Evolutionary conservation across 2,329 filamentous ascomycete genomes (phyloP).

Genomic region (Colletotrichum ledebouriae): DNA sequence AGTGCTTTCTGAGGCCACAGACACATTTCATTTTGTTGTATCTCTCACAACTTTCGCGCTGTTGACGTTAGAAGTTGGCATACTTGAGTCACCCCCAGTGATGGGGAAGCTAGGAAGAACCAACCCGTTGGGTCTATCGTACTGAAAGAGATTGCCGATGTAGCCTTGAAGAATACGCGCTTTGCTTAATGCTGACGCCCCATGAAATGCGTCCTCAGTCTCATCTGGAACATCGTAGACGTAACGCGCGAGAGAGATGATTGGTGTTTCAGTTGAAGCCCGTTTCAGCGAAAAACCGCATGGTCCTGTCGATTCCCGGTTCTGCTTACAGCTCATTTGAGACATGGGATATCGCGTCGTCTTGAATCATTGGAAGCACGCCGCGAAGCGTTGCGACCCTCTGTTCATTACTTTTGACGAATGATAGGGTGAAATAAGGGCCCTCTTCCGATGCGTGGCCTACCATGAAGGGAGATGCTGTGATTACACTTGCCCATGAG

Average conservation of each 20-base stretch:
- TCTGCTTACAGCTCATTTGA: constrained; percentile 59
- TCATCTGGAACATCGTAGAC: constrained; percentile 54
- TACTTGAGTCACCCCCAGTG: too few relatives aligned
- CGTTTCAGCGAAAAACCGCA: constrained; percentile 56
- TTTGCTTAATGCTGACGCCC: constrained; percentile 34
- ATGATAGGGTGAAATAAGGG: constrained; percentile 57
- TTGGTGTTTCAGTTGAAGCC: constrained; percentile 65
- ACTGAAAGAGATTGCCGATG: too few relatives aligned
- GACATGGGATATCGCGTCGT: constrained; percentile 53
- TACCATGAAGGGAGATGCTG: constrained; percentile 39
- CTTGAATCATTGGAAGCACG: constrained; percentile 39
- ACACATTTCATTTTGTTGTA: too few relatives aligned
- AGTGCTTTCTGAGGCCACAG: too few relatives aligned
- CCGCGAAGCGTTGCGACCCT: constrained; percentile 55
- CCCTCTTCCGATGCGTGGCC: constrained; percentile 65
- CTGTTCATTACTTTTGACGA: constrained; percentile 58
- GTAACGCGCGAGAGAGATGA: constrained; percentile 59
- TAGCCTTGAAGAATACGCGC: too few relatives aligned
- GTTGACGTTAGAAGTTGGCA: too few relatives aligned
- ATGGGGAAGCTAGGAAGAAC: too few relatives aligned
- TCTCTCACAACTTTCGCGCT: too few relatives aligned
- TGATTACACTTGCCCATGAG: constrained; percentile 20
- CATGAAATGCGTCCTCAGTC: background rate
- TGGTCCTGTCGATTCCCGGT: constrained; percentile 54
- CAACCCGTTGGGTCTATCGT: too few relatives aligned